Evolutionary conservation across 1,284 basidiomycete genomes (phyloP), one percentile per base, ranked within the genome.

Genomic region (Tranzscheliella williamsii): DNA sequence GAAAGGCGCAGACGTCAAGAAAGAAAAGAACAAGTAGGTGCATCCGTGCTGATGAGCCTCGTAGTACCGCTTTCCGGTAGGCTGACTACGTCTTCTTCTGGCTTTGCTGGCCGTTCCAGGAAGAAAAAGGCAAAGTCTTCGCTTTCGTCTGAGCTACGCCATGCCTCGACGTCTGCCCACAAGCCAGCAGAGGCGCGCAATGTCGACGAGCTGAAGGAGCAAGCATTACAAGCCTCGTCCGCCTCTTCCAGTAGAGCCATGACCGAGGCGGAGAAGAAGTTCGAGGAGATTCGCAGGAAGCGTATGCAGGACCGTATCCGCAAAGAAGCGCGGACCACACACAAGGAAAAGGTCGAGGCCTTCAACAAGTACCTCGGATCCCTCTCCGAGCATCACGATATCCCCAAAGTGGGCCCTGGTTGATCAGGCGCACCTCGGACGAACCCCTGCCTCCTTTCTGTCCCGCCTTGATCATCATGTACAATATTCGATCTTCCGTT

Each of bases 261-360:
- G 82, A 97, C 92, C 1, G 89, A 91, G 24, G 91, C 93, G 1
- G 91, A 96, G 82, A 84, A 83, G 73, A 83, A 88, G 44, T 96
- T 93, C 62, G 89, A 93, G 78, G 88, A 93, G 79, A 84, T 84
- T 11, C 89, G 91, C 81, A 84, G 84, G 72, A 85, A 85, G 74
- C 81, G 91, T 76, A 83, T 94, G 51, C 83, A 85, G n/a, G 85
- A 87, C 56, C 85, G 85, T 67, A 89, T 93, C 20, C 83, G 84
- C 24, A 90, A 86, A 78, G 79, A 89, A 70, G 93, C 93, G 0
- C 82, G 82, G 67, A 89, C 87, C 80, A 91, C 90, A 8, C 94
- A 98, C 80, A 96, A 96, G 80, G 94, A 98, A 56, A 87, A 92
- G 38, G 92, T 98, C 18, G 86, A 85, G 53, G 89, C 92, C 4